Evolutionary conservation across 225 moss, liverwort and hornwort genomes (phyloP).

Genomic region (Climacium dendroides): DNA sequence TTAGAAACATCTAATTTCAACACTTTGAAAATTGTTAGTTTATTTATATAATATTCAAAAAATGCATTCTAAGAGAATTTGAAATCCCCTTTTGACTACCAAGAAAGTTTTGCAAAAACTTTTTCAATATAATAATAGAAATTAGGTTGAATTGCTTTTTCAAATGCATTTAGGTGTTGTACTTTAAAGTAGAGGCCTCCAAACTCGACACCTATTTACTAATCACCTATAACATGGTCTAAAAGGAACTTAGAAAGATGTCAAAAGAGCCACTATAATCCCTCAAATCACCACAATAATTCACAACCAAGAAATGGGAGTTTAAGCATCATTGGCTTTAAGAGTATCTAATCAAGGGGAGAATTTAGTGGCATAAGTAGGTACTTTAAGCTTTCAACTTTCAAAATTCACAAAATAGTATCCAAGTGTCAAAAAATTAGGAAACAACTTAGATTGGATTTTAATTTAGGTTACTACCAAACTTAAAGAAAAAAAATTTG

Average conservation of each 20-base stretch:
- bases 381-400: background rate
- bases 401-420: background rate
- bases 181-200: background rate
- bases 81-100: no score
- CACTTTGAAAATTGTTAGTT: no score
- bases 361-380: background rate
- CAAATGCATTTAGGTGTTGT: background rate
- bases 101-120: no score
- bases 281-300: rapidly evolving
- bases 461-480: rapidly evolving
- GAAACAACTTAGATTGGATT: background rate
- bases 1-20: no score
- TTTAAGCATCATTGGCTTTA: background rate
- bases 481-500: background rate
- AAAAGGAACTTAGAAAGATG: background rate
- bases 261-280: rapidly evolving
- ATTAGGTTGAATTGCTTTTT: no score
- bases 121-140: no score
- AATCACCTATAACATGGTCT: background rate
- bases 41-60: no score
- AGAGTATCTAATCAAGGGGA: rapidly evolving
- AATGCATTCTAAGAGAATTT: no score
- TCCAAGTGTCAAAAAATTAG: rapidly evolving
- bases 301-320: background rate
- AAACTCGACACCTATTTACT: rapidly evolving